phyloP scores from a whole-genome alignment of 106 monocot genomes.

The Triglochin maritima region DNA sequence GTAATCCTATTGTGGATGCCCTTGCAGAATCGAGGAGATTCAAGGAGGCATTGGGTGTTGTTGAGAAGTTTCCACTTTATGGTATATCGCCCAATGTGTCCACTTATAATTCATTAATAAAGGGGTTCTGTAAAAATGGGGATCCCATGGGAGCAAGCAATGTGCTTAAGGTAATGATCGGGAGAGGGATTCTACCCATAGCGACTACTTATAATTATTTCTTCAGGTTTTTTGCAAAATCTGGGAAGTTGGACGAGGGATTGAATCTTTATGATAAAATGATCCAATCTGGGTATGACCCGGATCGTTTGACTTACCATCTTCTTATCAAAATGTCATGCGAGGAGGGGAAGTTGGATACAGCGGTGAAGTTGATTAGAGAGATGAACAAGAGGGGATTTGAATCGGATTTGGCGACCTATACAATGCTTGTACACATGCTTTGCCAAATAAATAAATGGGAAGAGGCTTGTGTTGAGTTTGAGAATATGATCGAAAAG shows the following conservation, averaged over 20 bases:
- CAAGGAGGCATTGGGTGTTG: slow-evolving; percentile 49
- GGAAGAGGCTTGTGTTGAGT: slow-evolving; percentile 63
- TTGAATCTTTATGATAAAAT: slow-evolving; percentile 74
- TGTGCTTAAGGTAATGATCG: slow-evolving; percentile 58
- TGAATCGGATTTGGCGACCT: slow-evolving; percentile 60
- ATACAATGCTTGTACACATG: slow-evolving; percentile 75
- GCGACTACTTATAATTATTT: slow-evolving; percentile 79
- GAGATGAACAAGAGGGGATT: slow-evolving; percentile 65
- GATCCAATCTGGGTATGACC: slow-evolving; percentile 41
- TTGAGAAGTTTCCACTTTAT: slow-evolving; percentile 66
- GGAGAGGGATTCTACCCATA: slow-evolving; percentile 48
- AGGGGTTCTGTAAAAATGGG: slow-evolving; percentile 71
- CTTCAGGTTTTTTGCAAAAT: slow-evolving; percentile 51
- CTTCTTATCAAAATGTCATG: slow-evolving; percentile 72
- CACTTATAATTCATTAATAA: slow-evolving; percentile 69
- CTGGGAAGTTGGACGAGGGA: slow-evolving; percentile 48
- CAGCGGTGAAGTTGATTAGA: slow-evolving; percentile 46
- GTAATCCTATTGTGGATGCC: slow-evolving; percentile 67
- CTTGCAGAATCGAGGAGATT: slow-evolving; percentile 50
- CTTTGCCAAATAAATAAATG: slow-evolving; percentile 38
- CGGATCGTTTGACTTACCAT: slow-evolving; percentile 43
- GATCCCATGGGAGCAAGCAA: slow-evolving; percentile 52
- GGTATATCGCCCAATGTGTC: slow-evolving; percentile 57
- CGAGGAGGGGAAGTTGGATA: slow-evolving; percentile 35
- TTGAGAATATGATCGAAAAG: slow-evolving; percentile 58